Evolutionary conservation across 116 monocot species (phyloP).

Genomic region (Iris pallida): DNA sequence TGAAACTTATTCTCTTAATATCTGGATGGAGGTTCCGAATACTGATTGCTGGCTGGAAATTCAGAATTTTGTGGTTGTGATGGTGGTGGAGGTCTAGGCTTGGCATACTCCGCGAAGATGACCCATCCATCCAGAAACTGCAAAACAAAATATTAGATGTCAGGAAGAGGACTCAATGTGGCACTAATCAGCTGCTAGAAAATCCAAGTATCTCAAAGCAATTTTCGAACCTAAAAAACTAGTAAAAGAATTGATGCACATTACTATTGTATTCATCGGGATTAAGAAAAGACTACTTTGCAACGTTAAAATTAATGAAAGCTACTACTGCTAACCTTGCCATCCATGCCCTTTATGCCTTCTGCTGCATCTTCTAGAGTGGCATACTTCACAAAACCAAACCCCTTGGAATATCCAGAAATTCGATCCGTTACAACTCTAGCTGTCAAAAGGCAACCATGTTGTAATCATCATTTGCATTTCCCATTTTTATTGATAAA

Average conservation of each 20-base stretch:
- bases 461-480: not conserved
- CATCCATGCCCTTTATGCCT: constrained; percentile 98
- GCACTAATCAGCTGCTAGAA: not conserved
- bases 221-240: not conserved
- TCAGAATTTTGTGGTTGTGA: constrained; percentile 1
- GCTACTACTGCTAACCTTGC: constrained; percentile 47
- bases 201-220: not conserved
- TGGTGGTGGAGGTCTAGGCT: constrained; percentile 35
- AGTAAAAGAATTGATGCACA: not conserved
- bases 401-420: constrained; percentile 89
- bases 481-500: not conserved
- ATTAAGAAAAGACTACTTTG: not conserved
- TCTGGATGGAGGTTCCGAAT: not conserved
- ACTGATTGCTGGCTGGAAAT: constrained; percentile 11
- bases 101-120: constrained; percentile 68
- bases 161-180: not conserved
- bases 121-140: constrained; percentile 83
- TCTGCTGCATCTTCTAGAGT: constrained; percentile 69
- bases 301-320: not conserved
- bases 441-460: constrained; percentile 38
- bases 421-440: constrained; percentile 79
- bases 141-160: not conserved
- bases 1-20: no score
- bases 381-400: constrained; percentile 88
- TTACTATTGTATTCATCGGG: not conserved